phyloP scores from a whole-genome alignment of 805 yeast genomes.

The Metschnikowia baotianmanensis region DNA sequence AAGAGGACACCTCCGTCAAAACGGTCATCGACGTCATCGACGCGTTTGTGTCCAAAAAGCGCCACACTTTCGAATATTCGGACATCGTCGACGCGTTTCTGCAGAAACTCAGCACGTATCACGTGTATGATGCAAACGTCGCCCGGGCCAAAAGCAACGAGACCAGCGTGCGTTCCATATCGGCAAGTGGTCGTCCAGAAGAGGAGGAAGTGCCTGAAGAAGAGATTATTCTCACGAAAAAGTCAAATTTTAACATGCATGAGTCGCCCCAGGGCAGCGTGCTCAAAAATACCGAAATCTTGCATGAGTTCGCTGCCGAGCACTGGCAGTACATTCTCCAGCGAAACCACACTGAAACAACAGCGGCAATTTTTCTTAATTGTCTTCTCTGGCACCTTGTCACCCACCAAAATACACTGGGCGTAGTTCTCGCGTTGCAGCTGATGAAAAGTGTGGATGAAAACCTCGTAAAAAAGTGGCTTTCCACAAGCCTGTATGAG shows the following conservation, averaged over 20 bases:
- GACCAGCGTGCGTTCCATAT: neutral
- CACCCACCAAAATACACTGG: slow-evolving; percentile 35
- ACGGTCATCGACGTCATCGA: slow-evolving; percentile 33
- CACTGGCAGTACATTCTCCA: slow-evolving; percentile 25
- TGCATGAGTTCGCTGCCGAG: slow-evolving; percentile 22
- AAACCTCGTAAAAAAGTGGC: slow-evolving; percentile 22
- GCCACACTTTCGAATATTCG: slow-evolving; percentile 17
- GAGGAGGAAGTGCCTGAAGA: neutral
- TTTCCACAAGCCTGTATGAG: slow-evolving; percentile 30
- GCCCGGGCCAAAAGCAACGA: slow-evolving; percentile 8
- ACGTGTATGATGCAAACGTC: slow-evolving; percentile 26
- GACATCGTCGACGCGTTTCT: slow-evolving; percentile 34
- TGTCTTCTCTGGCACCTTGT: slow-evolving; percentile 37
- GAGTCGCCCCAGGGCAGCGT: slow-evolving; percentile 31
- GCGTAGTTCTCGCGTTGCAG: slow-evolving; percentile 16
- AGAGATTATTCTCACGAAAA: slow-evolving; percentile 19
- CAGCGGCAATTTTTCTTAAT: slow-evolving; percentile 29
- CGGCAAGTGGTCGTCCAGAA: neutral
- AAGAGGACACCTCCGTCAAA: slow-evolving; percentile 27
- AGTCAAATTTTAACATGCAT: slow-evolving; percentile 25
- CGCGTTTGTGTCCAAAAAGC: slow-evolving; percentile 20
- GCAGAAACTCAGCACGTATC: slow-evolving; percentile 26
- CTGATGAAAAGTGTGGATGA: slow-evolving; percentile 17
- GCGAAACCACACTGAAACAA: slow-evolving; percentile 4
- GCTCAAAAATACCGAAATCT: slow-evolving; percentile 27